Evolutionary conservation across 192 early-diverging fungal species (phyloP).

Genomic region (Backusella tuberculispora): DNA sequence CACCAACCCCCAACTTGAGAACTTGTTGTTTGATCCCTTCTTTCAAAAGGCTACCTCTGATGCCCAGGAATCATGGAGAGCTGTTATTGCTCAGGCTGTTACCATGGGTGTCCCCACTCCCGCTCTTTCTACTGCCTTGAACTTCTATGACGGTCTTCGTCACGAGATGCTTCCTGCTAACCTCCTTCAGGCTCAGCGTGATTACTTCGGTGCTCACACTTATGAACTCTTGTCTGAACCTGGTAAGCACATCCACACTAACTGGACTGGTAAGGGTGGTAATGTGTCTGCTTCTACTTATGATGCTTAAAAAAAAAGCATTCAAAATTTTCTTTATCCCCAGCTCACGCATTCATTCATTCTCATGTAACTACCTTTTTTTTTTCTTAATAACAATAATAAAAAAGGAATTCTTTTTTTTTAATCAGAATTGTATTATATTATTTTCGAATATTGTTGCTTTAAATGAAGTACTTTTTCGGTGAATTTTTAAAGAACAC

Average conservation of each 20-base stretch:
- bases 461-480: too few species aligned
- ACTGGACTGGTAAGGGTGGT: constrained; percentile 97
- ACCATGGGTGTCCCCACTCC: constrained; percentile 90
- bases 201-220: constrained; percentile 99
- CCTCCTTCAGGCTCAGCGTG: constrained; percentile 96
- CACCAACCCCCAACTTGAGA: constrained; percentile 83
- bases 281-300: constrained; percentile 62
- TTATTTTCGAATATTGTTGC: not conserved
- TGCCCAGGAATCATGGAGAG: constrained; percentile 87
- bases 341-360: not conserved
- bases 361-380: not conserved
- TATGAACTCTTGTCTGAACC: constrained; percentile 83
- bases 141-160: constrained; percentile 98
- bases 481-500: too few species aligned
- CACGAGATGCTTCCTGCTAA: constrained; percentile 89
- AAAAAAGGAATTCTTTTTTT: not conserved
- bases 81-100: constrained; percentile 80
- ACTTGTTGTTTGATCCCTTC: constrained; percentile 95
- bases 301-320: constrained; percentile 48
- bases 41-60: constrained; percentile 89
- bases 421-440: not conserved
- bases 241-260: constrained; percentile 77
- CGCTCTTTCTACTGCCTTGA: constrained; percentile 85
- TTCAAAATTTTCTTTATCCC: not conserved
- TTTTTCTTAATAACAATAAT: not conserved